Conservation (phyloP, 1,284 basidiomycete species). For the Agaricales sp. region DNA sequence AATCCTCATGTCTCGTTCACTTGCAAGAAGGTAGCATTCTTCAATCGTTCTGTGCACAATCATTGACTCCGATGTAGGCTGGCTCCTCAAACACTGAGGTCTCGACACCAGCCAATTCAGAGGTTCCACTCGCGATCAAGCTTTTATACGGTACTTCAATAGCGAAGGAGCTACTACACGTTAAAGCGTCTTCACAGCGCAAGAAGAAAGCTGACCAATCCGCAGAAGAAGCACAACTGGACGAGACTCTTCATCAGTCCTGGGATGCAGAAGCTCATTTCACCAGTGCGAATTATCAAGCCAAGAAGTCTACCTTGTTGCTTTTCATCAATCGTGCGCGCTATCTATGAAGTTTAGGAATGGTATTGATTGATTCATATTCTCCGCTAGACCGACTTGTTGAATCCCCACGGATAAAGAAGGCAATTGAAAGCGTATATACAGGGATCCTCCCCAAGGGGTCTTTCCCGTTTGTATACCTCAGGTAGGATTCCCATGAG, state of each 20-base stretch:
- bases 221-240: conserved; percentile 11
- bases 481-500: conserved; percentile 45
- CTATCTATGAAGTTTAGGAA: not conserved
- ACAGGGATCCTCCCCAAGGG: conserved; percentile 87
- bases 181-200: conserved; percentile 7
- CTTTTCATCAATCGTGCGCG: conserved; percentile 95
- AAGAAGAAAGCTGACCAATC: conserved; percentile 18
- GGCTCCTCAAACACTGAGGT: conserved; percentile 72
- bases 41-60: not conserved
- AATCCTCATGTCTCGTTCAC: conserved; percentile 83
- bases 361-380: conserved; percentile 4
- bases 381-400: conserved; percentile 74
- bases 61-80: conserved; percentile 30
- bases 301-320: conserved; percentile 77
- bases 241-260: conserved; percentile 27
- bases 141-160: conserved; percentile 77
- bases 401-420: conserved; percentile 82
- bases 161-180: conserved; percentile 69
- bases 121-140: conserved; percentile 45
- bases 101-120: conserved; percentile 47
- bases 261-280: conserved; percentile 73
- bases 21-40: conserved; percentile 73
- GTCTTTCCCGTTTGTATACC: conserved; percentile 83
- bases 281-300: conserved; percentile 85
- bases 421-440: conserved; percentile 84